Percentiles rank a stretch among this genome's conserved stretches.
Evolutionary conservation across 192 early-diverging fungal species (phyloP).

Genomic region (Podila epicladia): DNA sequence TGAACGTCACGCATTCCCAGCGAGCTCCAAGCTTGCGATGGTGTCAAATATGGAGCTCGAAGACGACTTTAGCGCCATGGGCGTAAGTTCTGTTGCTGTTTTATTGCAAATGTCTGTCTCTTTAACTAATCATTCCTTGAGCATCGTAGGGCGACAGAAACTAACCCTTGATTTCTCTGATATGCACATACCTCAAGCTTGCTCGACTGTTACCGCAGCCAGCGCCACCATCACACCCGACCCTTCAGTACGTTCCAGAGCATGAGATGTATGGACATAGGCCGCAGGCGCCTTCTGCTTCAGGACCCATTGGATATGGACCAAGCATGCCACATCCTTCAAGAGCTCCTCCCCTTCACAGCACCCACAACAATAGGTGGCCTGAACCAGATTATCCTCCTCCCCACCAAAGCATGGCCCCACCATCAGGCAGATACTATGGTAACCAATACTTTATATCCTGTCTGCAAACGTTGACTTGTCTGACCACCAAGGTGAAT

Average conservation of each 20-base stretch:
- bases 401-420: conserved; percentile 1
- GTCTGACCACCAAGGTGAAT: too few relatives aligned
- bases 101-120: too few relatives aligned
- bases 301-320: neutral
- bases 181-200: conserved; percentile 8
- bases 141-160: too few relatives aligned
- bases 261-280: conserved; percentile 1
- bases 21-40: conserved; percentile 31
- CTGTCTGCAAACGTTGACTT: too few relatives aligned
- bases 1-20: conserved; percentile 55
- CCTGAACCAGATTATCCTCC: conserved; percentile 21
- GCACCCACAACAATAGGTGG: conserved; percentile 14
- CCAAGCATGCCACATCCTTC: conserved; percentile 8
- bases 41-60: conserved; percentile 44
- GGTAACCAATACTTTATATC: neutral
- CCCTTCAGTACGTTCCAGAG: neutral
- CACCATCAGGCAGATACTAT: conserved; percentile 26
- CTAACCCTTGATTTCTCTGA: neutral
- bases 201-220: conserved; percentile 11
- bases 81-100: conserved; percentile 29
- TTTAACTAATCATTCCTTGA: too few relatives aligned
- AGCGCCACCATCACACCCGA: neutral
- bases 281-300: neutral
- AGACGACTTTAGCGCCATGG: conserved; percentile 54
- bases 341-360: neutral